Conservation (phyloP, 352 stramenopile genomes). For the Aphanomyces stellatus region DNA sequence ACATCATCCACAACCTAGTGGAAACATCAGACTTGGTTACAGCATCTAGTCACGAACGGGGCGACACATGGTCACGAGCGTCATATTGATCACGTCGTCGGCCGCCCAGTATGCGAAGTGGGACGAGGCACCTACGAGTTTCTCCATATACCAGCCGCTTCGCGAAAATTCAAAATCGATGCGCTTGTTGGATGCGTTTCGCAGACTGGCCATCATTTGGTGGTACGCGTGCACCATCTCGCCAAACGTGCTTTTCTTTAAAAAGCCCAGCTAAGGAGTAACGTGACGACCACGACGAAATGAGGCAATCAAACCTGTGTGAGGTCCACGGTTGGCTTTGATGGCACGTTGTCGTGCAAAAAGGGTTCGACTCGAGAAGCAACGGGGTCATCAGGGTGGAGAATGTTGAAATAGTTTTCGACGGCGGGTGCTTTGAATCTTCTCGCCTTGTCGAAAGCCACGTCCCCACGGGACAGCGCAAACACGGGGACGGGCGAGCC, state of each 20-base stretch:
- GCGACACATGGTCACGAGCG: conserved; percentile 74
- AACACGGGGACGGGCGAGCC: conserved; percentile 88
- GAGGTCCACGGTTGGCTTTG: too few species aligned
- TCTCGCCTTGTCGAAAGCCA: conserved; percentile 65
- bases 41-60: too few species aligned
- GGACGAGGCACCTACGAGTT: conserved; percentile 65
- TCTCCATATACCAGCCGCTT: too few species aligned
- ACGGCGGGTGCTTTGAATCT: conserved; percentile 65
- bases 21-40: too few species aligned
- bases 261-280: too few species aligned
- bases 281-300: too few species aligned
- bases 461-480: conserved; percentile 85
- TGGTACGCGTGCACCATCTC: too few species aligned
- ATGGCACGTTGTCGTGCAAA: not conserved
- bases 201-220: too few species aligned
- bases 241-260: not conserved
- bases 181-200: too few species aligned
- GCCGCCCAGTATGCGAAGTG: conserved; percentile 87
- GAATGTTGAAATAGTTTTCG: conserved; percentile 91
- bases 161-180: conserved; percentile 78
- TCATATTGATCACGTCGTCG: conserved; percentile 75
- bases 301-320: too few species aligned
- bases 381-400: conserved; percentile 91
- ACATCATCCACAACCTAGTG: conserved; percentile 53
- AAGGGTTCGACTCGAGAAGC: conserved; percentile 89